Base-by-base conservation (phyloP, 192 early-diverging fungal genomes). In the Rhizoclosmatium sp. region DNA sequence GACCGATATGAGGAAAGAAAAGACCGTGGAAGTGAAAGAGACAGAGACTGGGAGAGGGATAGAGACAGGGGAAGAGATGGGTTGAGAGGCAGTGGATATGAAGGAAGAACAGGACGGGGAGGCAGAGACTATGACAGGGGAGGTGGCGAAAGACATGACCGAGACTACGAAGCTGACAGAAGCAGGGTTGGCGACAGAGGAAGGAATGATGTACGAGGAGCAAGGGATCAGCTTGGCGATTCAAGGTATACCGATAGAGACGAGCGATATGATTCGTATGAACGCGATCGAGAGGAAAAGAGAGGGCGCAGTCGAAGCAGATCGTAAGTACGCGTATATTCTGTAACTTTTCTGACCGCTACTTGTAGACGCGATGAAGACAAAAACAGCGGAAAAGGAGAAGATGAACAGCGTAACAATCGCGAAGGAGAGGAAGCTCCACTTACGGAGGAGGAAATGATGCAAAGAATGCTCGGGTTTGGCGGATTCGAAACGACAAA, bases 401-500 rank as follows among this genome's bases (percentile, higher is more conserved):
- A 31, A 31, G 31, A 7, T 51, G 47, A 21, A 42, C 16, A 19
- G 12, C 7, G 69, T 48, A 14, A 70, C 16, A 10, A 10, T 70
- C 0, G 12, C 12, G 56, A 59, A 9, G 47, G 9, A 65, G 39
- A 58, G 19, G 60, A 67, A 47, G 47, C 31, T 41, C 47, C 72
- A 58, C 23, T 74, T 2, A 75, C 65, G 40, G 82, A 83, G 65
- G 96, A 97, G 61, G 90, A 90, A 19, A 87, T 92, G 73, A 95
- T 98, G 95, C 91, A 86, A 86, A 87, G 87, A 0, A 40, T 95
- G 69, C 93, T 98, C 92, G 97, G 97, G 3, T 95, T 98, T 80
- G 88, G 89, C 3, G 93, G 93, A 2, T 98, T 98, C 83, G 90
- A 92, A 59, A 90, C 93, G 0, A 97, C 97, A 47, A 93, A 94